Percentiles rank a stretch among this genome's conserved stretches.
These are phyloP conservation scores for Vigna trinervia DNA, from an alignment of 306 rosid genomes.

Conservation along the genomic window DNA sequence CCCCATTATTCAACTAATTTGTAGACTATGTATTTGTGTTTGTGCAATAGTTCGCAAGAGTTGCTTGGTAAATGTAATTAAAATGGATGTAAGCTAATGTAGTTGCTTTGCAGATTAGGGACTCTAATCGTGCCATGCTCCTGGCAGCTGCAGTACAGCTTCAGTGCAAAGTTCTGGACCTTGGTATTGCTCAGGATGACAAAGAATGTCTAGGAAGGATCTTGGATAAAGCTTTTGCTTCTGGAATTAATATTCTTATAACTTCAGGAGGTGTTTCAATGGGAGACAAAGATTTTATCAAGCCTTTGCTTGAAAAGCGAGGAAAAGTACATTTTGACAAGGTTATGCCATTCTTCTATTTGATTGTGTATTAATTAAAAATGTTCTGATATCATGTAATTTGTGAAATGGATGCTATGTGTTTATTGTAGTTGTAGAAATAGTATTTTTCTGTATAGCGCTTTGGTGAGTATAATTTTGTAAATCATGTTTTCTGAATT, in stretches of 20 bases:
- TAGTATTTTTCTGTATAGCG: conserved; percentile 25
- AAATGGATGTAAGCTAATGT: conserved; percentile 39
- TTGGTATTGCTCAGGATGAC: conserved; percentile 86
- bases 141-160: conserved; percentile 79
- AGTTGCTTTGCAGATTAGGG: conserved; percentile 78
- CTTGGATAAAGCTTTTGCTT: conserved; percentile 72
- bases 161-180: conserved; percentile 81
- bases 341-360: conserved; percentile 51
- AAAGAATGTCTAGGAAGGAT: conserved; percentile 69
- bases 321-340: conserved; percentile 76
- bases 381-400: background rate
- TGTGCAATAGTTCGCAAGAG: background rate
- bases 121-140: conserved; percentile 94
- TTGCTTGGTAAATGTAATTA: conserved; percentile 32
- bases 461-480: conserved; percentile 30
- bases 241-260: conserved; percentile 82
- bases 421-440: conserved; percentile 35
- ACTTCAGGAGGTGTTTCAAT: conserved; percentile 98
- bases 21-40: conserved; percentile 35
- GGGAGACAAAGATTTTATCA: conserved; percentile 97
- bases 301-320: conserved; percentile 76
- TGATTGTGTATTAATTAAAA: conserved; percentile 20
- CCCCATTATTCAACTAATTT: conserved; percentile 16
- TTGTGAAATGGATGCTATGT: conserved; percentile 23
- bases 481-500: conserved; percentile 33